phyloP scores from a whole-genome alignment of 805 yeast genomes.

The Candida morakotiae region DNA sequence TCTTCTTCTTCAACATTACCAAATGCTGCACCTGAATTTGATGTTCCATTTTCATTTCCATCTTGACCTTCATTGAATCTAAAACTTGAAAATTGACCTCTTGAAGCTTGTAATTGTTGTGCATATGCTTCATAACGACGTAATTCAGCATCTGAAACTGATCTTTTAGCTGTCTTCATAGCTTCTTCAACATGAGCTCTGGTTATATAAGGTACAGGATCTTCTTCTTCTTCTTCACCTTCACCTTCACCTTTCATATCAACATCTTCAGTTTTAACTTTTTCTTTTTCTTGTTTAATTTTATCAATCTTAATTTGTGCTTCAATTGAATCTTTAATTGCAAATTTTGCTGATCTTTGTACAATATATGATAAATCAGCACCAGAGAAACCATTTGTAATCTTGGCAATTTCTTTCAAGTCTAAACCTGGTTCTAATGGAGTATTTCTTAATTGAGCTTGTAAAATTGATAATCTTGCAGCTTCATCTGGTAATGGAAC shows the following conservation, averaged over 20 bases:
- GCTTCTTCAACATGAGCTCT: conserved; percentile 97
- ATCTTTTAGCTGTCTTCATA: conserved; percentile 98
- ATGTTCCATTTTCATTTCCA: conserved; percentile 21
- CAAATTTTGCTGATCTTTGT: conserved; percentile 98
- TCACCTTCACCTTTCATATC: conserved; percentile 47
- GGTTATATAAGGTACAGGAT: conserved; percentile 93
- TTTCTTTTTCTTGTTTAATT: conserved; percentile 36
- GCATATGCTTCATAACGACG: conserved; percentile 99
- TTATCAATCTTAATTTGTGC: conserved; percentile 46
- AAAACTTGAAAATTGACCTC: conserved; percentile 92
- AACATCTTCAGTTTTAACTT: conserved; percentile 45
- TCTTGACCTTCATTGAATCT: conserved; percentile 59
- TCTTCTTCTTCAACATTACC: conserved; percentile 54
- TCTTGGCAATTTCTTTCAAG: conserved; percentile 81
- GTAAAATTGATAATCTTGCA: conserved; percentile 88
- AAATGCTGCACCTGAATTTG: conserved; percentile 39
- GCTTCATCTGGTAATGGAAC: conserved; percentile 97
- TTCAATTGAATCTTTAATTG: conserved; percentile 95
- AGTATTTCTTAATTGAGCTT: conserved; percentile 96
- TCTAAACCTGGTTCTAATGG: conserved; percentile 98
- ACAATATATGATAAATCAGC: conserved; percentile 97
- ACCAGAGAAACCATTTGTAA: conserved; percentile 98
- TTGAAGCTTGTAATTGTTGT: conserved; percentile 90
- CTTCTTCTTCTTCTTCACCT: conserved; percentile 77
- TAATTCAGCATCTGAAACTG: conserved; percentile 94